Evolutionary conservation across 192 early-diverging fungal species (phyloP).

Genomic region (Coemansia umbellata): DNA sequence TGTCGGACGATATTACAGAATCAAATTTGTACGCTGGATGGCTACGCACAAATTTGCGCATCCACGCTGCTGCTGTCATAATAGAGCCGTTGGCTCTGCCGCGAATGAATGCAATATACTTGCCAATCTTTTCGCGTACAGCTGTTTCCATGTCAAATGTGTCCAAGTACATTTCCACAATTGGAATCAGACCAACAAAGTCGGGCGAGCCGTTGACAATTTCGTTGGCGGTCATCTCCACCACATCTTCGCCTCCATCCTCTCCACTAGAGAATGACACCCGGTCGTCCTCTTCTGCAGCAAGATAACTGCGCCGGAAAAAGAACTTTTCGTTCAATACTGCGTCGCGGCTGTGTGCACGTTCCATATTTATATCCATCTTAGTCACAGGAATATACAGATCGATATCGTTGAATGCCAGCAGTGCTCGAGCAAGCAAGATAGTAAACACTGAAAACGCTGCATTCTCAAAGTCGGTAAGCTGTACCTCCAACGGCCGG

Average conservation of each 20-base stretch:
- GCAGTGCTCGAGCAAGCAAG: conserved; percentile 80
- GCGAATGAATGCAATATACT: conserved; percentile 76
- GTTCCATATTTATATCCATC: conserved; percentile 93
- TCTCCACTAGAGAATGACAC: conserved; percentile 1
- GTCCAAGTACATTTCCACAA: conserved; percentile 84
- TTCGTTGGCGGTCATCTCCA: conserved; percentile 80
- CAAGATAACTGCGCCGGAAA: conserved; percentile 79
- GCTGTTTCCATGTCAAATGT: conserved; percentile 62
- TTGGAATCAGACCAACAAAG: conserved; percentile 79
- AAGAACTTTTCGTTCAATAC: conserved; percentile 79
- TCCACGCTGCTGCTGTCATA: conserved; percentile 86
- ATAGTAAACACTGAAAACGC: conserved; percentile 94
- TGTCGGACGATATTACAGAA: conserved; percentile 77
- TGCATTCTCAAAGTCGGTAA: conserved; percentile 96
- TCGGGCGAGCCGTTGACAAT: conserved; percentile 82
- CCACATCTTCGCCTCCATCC: conserved; percentile 26
- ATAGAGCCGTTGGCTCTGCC: conserved; percentile 77
- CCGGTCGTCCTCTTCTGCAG: conserved; percentile 7
- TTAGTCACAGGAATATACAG: conserved; percentile 96
- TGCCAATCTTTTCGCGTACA: conserved; percentile 65
- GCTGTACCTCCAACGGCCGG: conserved; percentile 92
- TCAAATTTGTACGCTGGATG: conserved; percentile 90
- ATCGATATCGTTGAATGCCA: conserved; percentile 79
- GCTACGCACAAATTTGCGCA: conserved; percentile 78
- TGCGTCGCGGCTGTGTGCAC: conserved; percentile 80